phyloP scores from a whole-genome alignment of 2,329 filamentous ascomycete species.

The Atkinsonella texensis region DNA sequence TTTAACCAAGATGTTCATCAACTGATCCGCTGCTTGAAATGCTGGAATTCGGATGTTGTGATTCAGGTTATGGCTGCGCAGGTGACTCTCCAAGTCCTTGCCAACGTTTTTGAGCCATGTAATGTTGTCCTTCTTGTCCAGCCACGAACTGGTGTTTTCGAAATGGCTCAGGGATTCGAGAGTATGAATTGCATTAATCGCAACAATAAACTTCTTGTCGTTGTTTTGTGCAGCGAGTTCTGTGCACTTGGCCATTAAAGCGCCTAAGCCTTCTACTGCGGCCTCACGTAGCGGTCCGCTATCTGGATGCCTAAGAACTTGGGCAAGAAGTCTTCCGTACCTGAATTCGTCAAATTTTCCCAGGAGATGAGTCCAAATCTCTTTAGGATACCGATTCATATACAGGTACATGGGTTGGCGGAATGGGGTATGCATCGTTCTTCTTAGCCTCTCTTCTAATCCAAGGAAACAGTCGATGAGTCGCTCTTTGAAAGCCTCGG shows the following conservation, averaged over 20 bases:
- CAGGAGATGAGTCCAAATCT: constrained; percentile 74
- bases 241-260: constrained; percentile 55
- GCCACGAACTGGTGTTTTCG: constrained; percentile 54
- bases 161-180: constrained; percentile 66
- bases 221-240: constrained; percentile 52
- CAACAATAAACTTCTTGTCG: constrained; percentile 55
- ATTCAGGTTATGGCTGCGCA: constrained; percentile 58
- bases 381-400: constrained; percentile 82
- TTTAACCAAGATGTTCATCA: constrained; percentile 74
- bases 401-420: constrained; percentile 83
- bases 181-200: constrained; percentile 80
- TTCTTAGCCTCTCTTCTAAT: constrained; percentile 70
- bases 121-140: constrained; percentile 52
- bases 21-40: constrained; percentile 78
- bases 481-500: constrained; percentile 80
- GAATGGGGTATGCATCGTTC: constrained; percentile 88
- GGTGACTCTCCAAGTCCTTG: constrained; percentile 64
- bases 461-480: constrained; percentile 85
- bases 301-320: constrained; percentile 65
- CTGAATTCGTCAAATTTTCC: constrained; percentile 69
- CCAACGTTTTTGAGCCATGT: constrained; percentile 54
- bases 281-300: constrained; percentile 65
- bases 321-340: constrained; percentile 83
- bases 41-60: constrained; percentile 67
- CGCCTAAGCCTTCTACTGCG: constrained; percentile 60